Base-by-base conservation (phyloP, 306 rosid species). In the Prunus mume region DNA sequence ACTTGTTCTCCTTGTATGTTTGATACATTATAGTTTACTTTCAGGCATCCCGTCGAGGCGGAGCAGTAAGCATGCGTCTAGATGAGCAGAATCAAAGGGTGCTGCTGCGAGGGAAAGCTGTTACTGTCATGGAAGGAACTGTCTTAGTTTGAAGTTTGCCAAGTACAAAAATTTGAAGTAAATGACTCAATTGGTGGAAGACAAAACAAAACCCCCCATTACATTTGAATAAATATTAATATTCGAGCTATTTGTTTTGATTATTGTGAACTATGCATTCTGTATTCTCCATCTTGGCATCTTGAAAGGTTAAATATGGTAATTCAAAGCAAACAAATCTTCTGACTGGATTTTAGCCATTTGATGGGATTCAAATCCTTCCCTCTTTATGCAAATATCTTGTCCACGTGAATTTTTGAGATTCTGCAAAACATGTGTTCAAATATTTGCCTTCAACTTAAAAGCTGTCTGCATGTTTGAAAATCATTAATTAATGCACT, bases 21-120 rank as follows among this genome's bases (percentile, higher is more conserved):
- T 13, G 38, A 50, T 7, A 25, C 19, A 22, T 34, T 55, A 10
- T 76, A 67, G 47, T 27, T 76, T 63, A 51, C 28, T 77, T 27
- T 38, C 67, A 91, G 98, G 97, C 98, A 72, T 94, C 98, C 22
- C 79, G 83, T 0, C 85, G 96, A 80, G 90, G 98, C 19, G 98
- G 94, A 81, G 82, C 66, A 68, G 27, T 93, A 38, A 68, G 80
- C 65, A 68, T 88, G 79, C 94, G 82, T 86, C 19, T 83, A 20
- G 90, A 91, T 51, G 88, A 91, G 65, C 82, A 85, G 80, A 88
- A 81, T 46, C 90, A 87, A 55, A 87, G 90, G 62, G 96, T 94
- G 52, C 58, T 83, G 38, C 69, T 90, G 83, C 93, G 85, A 11
- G 97, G 96, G 56, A 91, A 88, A 76, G 97, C 90, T 45, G 71